These are phyloP conservation scores for Tetrahymena malaccensis DNA, from an alignment of 73 alveolate genomes.

Conservation along the genomic window DNA sequence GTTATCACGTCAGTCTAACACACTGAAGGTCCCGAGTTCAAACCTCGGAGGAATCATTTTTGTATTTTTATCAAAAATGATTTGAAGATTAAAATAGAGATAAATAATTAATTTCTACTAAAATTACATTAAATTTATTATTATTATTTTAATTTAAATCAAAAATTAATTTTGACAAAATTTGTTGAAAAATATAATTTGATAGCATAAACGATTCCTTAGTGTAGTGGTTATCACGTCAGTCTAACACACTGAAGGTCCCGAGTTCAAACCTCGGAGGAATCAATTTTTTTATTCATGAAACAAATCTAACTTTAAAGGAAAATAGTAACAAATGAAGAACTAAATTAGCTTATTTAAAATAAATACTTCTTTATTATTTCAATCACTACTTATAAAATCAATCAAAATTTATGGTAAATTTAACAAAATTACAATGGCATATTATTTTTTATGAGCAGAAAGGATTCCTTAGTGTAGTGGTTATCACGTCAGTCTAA, in stretches of 20 bases:
- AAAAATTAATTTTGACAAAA: too few relatives aligned
- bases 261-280: not conserved
- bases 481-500: too few relatives aligned
- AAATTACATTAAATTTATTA: too few relatives aligned
- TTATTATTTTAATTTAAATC: too few relatives aligned
- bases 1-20: not conserved
- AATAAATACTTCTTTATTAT: too few relatives aligned
- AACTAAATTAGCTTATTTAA: too few relatives aligned
- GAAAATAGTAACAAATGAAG: too few relatives aligned
- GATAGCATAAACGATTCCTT: not conserved
- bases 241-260: not conserved
- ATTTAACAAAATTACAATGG: not conserved
- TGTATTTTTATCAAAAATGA: too few relatives aligned
- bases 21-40: not conserved
- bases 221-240: not conserved
- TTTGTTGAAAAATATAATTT: too few relatives aligned
- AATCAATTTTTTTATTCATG: not conserved
- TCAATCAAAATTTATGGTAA: not conserved
- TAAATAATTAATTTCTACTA: not conserved
- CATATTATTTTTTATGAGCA: not conserved
- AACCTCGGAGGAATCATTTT: not conserved
- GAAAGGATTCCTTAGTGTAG: not conserved
- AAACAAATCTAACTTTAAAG: too few relatives aligned
- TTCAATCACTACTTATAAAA: too few relatives aligned
- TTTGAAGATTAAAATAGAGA: too few relatives aligned